Percentiles rank a stretch among this genome's conserved stretches.
Evolutionary conservation across 495 filamentous ascomycete genomes (phyloP).

Genomic region (Tetracladium setigerum): DNA sequence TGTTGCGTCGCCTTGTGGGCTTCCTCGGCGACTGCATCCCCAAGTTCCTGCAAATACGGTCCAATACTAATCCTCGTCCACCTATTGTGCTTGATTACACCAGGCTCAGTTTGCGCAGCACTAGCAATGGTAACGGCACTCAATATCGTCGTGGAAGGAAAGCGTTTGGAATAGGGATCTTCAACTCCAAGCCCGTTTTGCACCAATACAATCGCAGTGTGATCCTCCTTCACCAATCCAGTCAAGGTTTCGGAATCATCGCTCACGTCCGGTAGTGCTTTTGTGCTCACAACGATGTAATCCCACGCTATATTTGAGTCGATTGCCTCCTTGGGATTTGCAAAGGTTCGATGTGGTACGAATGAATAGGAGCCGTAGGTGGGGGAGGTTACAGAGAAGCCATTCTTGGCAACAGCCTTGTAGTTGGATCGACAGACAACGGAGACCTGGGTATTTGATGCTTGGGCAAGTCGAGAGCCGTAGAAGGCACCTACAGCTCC

Average conservation of each 20-base stretch:
- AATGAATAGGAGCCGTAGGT: conserved; percentile 32
- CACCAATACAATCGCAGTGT: conserved; percentile 47
- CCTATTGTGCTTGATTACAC: conserved; percentile 46
- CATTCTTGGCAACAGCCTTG: conserved; percentile 18
- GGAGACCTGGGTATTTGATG: conserved; percentile 22
- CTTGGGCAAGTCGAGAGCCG: conserved; percentile 28
- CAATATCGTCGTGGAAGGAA: conserved; percentile 44
- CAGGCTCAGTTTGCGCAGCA: conserved; percentile 33
- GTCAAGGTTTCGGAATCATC: conserved; percentile 32
- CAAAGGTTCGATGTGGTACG: conserved; percentile 26
- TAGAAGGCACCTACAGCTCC: conserved; percentile 34
- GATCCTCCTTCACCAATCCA: conserved; percentile 36
- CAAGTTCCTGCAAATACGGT: conserved; percentile 36
- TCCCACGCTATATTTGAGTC: conserved; percentile 34
- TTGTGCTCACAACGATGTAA: conserved; percentile 45
- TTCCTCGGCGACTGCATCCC: conserved; percentile 21
- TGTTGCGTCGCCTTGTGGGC: conserved; percentile 12
- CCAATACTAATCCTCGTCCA: conserved; percentile 55
- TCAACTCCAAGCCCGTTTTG: conserved; percentile 63
- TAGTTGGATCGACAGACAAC: conserved; percentile 33
- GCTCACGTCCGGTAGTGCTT: conserved; percentile 37
- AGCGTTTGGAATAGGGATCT: conserved; percentile 39
- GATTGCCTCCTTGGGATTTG: conserved; percentile 30
- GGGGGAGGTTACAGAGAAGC: conserved; percentile 26
- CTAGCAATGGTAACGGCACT: conserved; percentile 45